These are phyloP conservation scores for Trichoderma parareesei DNA, from an alignment of 495 filamentous ascomycete species.

Conservation along the genomic window DNA sequence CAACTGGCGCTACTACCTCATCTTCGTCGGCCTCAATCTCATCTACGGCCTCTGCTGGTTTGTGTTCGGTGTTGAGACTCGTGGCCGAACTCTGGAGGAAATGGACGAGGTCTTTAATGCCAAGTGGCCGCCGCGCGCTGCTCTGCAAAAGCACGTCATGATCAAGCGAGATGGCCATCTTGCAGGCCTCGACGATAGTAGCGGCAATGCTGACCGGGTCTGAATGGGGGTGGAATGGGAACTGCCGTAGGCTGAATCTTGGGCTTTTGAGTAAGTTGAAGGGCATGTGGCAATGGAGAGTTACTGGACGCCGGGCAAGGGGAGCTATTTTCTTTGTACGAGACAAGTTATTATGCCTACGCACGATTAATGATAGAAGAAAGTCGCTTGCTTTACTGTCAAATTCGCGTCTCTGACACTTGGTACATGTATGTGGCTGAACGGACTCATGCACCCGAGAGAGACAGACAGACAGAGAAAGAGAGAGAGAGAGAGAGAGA, in stretches of 20 bases:
- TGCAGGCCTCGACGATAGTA: neutral
- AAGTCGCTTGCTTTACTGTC: neutral
- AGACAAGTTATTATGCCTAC: neutral
- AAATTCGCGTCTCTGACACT: no score
- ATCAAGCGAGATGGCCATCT: neutral
- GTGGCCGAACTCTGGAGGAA: constrained; percentile 48
- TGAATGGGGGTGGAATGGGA: neutral
- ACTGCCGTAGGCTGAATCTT: neutral
- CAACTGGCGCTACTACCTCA: constrained; percentile 54
- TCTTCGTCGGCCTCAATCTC: constrained; percentile 49
- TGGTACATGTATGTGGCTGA: no score
- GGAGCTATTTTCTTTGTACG: neutral
- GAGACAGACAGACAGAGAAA: no score
- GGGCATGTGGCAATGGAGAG: neutral
- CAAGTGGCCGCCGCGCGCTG: constrained; percentile 6
- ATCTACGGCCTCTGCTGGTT: constrained; percentile 46
- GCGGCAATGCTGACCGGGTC: neutral
- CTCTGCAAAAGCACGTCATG: constrained; percentile 1
- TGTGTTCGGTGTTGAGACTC: constrained; percentile 51
- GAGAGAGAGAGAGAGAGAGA: no score
- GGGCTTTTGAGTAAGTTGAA: neutral
- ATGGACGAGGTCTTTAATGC: constrained; percentile 34
- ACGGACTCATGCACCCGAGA: no score
- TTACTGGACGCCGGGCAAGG: neutral
- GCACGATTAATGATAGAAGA: neutral